Base-by-base conservation (phyloP, 2,329 filamentous ascomycete species). In the Xylariaceae sp. region DNA sequence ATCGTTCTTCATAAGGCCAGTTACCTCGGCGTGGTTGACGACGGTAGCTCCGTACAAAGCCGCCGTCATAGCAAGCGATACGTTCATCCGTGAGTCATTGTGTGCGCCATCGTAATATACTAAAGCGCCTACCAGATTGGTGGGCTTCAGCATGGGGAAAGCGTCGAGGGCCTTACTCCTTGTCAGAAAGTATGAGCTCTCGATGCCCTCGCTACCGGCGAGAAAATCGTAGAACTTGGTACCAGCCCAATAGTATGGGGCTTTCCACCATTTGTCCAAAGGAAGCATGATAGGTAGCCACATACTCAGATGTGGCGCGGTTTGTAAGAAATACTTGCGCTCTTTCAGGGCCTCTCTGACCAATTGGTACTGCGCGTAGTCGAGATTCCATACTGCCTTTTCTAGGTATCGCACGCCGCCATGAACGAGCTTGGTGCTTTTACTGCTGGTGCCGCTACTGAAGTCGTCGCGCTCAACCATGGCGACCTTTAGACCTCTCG, bases 91-190 rank as follows among this genome's bases (percentile, higher is more conserved):
- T 17, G 91, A 95, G 74, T 96, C 92, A 70, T 96, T 96, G 76
- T 96, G 92, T 26, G 90, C 91, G 66, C 92, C 92, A 76, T 96
- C 91, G 72, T 96, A 96, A 79, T 96, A 96, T 21, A 96, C 91
- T 68, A 96, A 78, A 56, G 91, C 91, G 59, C 92, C 92, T 40
- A 92, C 84, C 12, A 96, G 79, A 63, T 89, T 86, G 37, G 90
- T 87, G 70, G 86, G 88, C 77, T 91, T 93, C 64, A 96, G 76
- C 91, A 96, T 95, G 6, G 92, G 92, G 71, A 96, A 96, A 2
- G 89, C 89, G 72, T 94, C 91, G 61, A 96, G 79, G 7, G 91
- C 91, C 76, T 94, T 94, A 73, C 89, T 93, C 74, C 88, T 88
- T 21, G 91, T 93, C 69, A 96, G 77, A 73, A 96, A 96, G 76